These are phyloP conservation scores for Yamadazyma siamensis DNA, from an alignment of 1,139 yeast genomes.

Conservation along the genomic window DNA sequence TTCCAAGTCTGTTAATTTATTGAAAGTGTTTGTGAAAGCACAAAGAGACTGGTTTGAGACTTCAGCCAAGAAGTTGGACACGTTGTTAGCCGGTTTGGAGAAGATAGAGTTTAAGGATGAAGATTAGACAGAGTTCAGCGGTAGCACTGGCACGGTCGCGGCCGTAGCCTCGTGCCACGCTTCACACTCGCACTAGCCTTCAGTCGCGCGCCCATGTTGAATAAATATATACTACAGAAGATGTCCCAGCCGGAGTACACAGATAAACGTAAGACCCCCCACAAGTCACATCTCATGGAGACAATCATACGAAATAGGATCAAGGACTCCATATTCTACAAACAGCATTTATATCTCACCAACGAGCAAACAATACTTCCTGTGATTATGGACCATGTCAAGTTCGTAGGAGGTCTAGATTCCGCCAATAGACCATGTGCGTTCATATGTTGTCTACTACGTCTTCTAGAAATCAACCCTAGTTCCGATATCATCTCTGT, in stretches of 20 bases:
- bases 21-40: conserved; percentile 61
- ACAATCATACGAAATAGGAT: conserved; percentile 68
- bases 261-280: conserved; percentile 29
- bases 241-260: conserved; percentile 12
- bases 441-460: conserved; percentile 61
- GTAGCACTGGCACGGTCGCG: no score
- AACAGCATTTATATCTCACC: conserved; percentile 57
- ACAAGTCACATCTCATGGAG: conserved; percentile 57
- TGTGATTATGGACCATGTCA: conserved; percentile 34
- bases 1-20: conserved; percentile 56
- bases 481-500: conserved; percentile 47
- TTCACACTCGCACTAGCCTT: background rate
- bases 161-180: no score
- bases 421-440: conserved; percentile 53
- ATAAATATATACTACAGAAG: background rate
- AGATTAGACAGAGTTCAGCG: conserved; percentile 13
- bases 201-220: background rate
- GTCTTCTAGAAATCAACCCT: conserved; percentile 65
- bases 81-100: conserved; percentile 28
- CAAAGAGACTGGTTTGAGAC: conserved; percentile 66
- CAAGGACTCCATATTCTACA: conserved; percentile 67
- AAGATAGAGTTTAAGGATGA: conserved; percentile 36
- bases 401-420: conserved; percentile 47
- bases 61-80: conserved; percentile 33
- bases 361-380: conserved; percentile 50